Evolutionary conservation across 1,284 basidiomycete genomes (phyloP), one percentile per base, ranked within the genome.

Genomic region (Microbotryum intermedium): DNA sequence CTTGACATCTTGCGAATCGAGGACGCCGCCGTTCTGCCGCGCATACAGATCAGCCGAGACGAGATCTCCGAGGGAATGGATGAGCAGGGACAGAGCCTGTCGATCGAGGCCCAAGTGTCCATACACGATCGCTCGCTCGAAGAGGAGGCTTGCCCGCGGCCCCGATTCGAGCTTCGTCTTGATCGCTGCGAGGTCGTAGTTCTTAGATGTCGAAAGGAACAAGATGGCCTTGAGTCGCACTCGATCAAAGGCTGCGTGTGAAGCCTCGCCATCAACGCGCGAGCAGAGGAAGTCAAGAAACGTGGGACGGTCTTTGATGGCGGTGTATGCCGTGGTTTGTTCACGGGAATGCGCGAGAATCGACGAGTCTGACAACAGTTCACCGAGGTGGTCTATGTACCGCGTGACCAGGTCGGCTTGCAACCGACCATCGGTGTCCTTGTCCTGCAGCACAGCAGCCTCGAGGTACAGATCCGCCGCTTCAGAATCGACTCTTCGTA

Each of bases 41-140:
- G 88, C 88, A 74, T 90, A 92, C 2, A 83, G 81, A 72, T 92
- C 88, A 1, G 89, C 88, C 1, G 87, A 86, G 0, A 81, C 76
- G 0, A 82, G 78, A 73, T 94, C 90, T 45, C 81, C 80, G 4
- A 93, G 76, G 25, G 82, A 81, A 63, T 84, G 79, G 1, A 86
- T 85, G 9, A 95, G 81, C 2, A 82, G 78, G 8, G 81, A 75
- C 2, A 94, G 79, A 0, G 86, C 87, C 28, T 79, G 76, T 8
- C 78, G 80, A 69, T 90, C 83, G 50, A 85, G 78, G 13, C 80
- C 81, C 6, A 84, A 79, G 85, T 89, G 67, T 11, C 88, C 88
- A 60, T 89, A 81, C 3, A 93, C 77, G 42, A 94, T 82, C 0
- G 88, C 88, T 25, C 84, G 73, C 72, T 94, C 91, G 18, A 88